These are phyloP conservation scores for Peterozyma toletana DNA, from an alignment of 805 yeast genomes.

Conservation along the genomic window DNA sequence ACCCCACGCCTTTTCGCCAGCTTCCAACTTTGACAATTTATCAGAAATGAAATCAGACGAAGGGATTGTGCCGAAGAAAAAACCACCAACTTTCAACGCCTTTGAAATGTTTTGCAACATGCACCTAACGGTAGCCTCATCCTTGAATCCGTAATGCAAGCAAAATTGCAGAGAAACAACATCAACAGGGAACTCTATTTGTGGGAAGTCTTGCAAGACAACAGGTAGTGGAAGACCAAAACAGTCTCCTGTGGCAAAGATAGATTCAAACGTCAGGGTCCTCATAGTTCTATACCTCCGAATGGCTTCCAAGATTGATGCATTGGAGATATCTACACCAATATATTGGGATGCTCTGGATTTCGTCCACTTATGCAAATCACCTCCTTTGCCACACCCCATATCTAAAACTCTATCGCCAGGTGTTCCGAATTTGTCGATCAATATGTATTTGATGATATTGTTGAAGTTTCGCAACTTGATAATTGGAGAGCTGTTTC, in stretches of 20 bases:
- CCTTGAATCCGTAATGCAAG: slow-evolving; percentile 89
- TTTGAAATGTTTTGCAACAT: slow-evolving; percentile 69
- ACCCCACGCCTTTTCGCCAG: slow-evolving; percentile 67
- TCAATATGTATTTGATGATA: slow-evolving; percentile 79
- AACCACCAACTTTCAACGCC: slow-evolving; percentile 75
- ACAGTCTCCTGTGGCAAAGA: slow-evolving; percentile 89
- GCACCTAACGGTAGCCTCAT: slow-evolving; percentile 70
- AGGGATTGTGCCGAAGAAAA: slow-evolving; percentile 91
- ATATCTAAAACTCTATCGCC: slow-evolving; percentile 66
- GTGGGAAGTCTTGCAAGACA: slow-evolving; percentile 61
- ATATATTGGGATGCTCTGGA: slow-evolving; percentile 69
- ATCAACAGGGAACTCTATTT: slow-evolving; percentile 75
- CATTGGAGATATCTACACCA: slow-evolving; percentile 90
- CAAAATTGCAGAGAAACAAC: slow-evolving; percentile 88
- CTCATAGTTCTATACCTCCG: slow-evolving; percentile 59
- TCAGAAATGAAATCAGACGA: slow-evolving; percentile 76
- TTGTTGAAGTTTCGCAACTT: slow-evolving; percentile 86
- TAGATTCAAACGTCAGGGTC: slow-evolving; percentile 58
- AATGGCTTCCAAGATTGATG: slow-evolving; percentile 78
- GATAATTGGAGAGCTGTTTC: slow-evolving; percentile 78
- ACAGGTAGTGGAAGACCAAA: slow-evolving; percentile 66
- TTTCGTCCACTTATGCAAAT: slow-evolving; percentile 79
- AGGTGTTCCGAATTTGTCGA: slow-evolving; percentile 56
- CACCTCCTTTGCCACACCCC: slow-evolving; percentile 99
- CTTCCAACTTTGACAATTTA: slow-evolving; percentile 45